Evolutionary conservation across 495 filamentous ascomycete species (phyloP).

Genomic region (Annulohypoxylon bovei): DNA sequence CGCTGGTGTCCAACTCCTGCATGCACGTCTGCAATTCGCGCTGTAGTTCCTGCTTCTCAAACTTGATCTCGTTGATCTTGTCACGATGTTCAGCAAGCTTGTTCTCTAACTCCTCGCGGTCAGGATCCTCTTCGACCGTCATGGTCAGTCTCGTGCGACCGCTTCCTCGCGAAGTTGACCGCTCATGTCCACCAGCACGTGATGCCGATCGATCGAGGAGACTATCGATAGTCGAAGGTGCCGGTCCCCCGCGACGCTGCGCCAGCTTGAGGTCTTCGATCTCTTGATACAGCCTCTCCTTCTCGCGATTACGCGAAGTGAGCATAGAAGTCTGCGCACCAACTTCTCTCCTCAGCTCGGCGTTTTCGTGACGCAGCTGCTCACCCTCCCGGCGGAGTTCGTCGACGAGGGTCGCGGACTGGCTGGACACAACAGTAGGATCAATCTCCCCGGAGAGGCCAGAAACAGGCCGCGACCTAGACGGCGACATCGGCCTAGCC

Average conservation of each 20-base stretch:
- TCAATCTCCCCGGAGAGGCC: conserved; percentile 66
- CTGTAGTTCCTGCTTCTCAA: conserved; percentile 84
- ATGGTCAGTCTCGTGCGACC: conserved; percentile 67
- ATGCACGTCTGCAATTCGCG: conserved; percentile 74
- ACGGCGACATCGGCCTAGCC: conserved; percentile 64
- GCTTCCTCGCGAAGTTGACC: conserved; percentile 77
- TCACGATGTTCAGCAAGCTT: conserved; percentile 86
- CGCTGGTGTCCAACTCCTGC: conserved; percentile 71
- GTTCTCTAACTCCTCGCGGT: conserved; percentile 86
- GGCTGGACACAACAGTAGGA: conserved; percentile 65
- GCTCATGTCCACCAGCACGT: conserved; percentile 70
- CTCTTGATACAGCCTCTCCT: conserved; percentile 93
- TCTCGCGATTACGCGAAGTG: conserved; percentile 93
- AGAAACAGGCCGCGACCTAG: conserved; percentile 70
- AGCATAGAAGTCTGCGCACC: conserved; percentile 98
- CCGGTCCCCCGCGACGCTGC: conserved; percentile 70
- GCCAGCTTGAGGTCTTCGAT: conserved; percentile 95
- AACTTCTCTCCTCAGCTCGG: conserved; percentile 88
- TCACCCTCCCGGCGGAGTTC: conserved; percentile 70
- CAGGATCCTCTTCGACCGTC: conserved; percentile 78
- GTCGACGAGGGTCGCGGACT: conserved; percentile 73
- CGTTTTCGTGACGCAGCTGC: conserved; percentile 89
- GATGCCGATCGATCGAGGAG: conserved; percentile 93
- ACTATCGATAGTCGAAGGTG: conserved; percentile 80
- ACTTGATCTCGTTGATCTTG: conserved; percentile 80